Conservation (phyloP, 176 grass and related monocot species). For the Aegilops tauschii region DNA sequence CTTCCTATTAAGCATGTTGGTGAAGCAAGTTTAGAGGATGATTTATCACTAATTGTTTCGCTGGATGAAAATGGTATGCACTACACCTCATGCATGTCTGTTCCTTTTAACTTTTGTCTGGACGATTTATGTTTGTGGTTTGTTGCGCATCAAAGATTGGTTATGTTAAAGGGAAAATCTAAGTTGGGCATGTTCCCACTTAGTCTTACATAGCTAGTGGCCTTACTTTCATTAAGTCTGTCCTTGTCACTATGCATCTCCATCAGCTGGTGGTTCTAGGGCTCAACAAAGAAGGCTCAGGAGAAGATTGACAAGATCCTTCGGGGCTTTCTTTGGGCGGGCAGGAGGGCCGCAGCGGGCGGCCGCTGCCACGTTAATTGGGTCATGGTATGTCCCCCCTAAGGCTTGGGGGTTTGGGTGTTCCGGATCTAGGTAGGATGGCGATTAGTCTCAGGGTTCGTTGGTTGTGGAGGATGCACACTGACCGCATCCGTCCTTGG, state of each 20-base stretch:
- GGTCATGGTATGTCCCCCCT: no score
- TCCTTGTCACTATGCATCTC: no score
- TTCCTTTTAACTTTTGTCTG: not conserved
- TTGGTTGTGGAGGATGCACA: not conserved
- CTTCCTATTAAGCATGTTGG: constrained; percentile 74
- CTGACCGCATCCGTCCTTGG: not conserved
- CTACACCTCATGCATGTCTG: not conserved
- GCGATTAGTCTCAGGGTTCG: no score
- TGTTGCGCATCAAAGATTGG: not conserved
- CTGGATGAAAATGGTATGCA: constrained; percentile 82
- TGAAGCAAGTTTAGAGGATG: constrained; percentile 84
- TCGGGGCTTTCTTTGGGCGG: no score
- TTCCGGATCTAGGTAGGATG: no score
- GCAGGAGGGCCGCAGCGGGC: no score
- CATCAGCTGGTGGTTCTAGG: no score
- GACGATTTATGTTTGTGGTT: not conserved
- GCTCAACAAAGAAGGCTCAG: no score
- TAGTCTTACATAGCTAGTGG: not conserved
- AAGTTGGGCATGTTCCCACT: not conserved
- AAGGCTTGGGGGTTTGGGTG: no score
- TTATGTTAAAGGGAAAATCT: not conserved
- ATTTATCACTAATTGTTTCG: constrained; percentile 74
- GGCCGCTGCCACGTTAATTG: no score
- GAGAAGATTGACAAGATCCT: no score
- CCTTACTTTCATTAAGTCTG: no score